phyloP scores from a whole-genome alignment of 2,329 filamentous ascomycete species.

The Amauroascus verrucosus region DNA sequence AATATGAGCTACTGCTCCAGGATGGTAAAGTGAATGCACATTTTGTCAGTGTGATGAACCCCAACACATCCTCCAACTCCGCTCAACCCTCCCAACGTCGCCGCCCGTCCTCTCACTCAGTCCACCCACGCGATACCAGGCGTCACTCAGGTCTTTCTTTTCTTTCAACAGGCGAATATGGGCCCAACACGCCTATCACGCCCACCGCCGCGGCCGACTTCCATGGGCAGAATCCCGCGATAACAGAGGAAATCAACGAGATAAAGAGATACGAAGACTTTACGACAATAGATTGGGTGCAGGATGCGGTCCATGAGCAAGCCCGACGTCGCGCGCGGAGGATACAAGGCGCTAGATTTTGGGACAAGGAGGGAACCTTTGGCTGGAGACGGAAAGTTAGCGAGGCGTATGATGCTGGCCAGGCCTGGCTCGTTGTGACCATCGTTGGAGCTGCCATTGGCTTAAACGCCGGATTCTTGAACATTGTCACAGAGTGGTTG shows the following conservation, averaged over 20 bases:
- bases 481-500: slow-evolving; percentile 94
- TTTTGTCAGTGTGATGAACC: slow-evolving; percentile 34
- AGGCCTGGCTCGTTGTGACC: slow-evolving; percentile 96
- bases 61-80: slow-evolving; percentile 23
- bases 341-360: slow-evolving; percentile 60
- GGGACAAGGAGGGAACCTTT: slow-evolving; percentile 56
- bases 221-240: slow-evolving; percentile 49
- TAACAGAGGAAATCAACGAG: slow-evolving; percentile 90
- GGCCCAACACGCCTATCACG: slow-evolving; percentile 44
- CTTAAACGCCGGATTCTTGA: slow-evolving; percentile 81
- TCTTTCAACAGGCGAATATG: slow-evolving; percentile 46
- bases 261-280: slow-evolving; percentile 99
- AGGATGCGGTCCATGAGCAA: slow-evolving; percentile 89
- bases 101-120: slow-evolving; percentile 22
- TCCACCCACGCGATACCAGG: slow-evolving; percentile 15
- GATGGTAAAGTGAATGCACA: slow-evolving; percentile 13
- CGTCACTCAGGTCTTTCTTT: slow-evolving; percentile 46
- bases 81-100: slow-evolving; percentile 23
- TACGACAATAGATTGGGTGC: slow-evolving; percentile 93
- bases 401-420: slow-evolving; percentile 88
- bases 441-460: slow-evolving; percentile 87
- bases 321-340: slow-evolving; percentile 65
- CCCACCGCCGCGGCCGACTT: slow-evolving; percentile 24
- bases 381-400: slow-evolving; percentile 73
- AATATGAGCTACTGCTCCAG: slow-evolving; percentile 5